A percentile compares a stretch with the other conserved stretches of the same genome.
Conservation (phyloP, 306 rosid species). For the Cicer bijugum region DNA sequence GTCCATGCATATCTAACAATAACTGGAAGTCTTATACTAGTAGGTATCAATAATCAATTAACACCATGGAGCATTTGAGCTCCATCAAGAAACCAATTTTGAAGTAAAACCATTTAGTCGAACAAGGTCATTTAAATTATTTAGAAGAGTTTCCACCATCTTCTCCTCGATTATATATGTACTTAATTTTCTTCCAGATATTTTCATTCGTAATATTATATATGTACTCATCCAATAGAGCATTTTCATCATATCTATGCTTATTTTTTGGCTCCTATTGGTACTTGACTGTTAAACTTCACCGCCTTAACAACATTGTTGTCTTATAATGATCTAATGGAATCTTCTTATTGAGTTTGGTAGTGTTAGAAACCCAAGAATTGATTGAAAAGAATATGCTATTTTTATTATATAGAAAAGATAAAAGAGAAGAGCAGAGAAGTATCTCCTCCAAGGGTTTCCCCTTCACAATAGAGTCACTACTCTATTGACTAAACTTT, state of each 20-base stretch:
- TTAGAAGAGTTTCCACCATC: not conserved
- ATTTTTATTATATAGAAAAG: too few species aligned
- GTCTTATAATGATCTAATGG: not conserved
- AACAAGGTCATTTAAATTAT: not conserved
- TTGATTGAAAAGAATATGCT: too few species aligned
- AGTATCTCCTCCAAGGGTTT: too few species aligned
- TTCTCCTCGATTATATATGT: not conserved
- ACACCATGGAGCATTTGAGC: not conserved
- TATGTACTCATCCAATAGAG: not conserved
- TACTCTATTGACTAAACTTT: too few species aligned
- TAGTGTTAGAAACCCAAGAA: not conserved
- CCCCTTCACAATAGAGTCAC: too few species aligned
- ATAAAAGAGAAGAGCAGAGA: too few species aligned
- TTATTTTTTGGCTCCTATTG: not conserved
- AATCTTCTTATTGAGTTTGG: not conserved
- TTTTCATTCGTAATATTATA: not conserved
- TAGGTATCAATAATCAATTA: conserved; percentile 34
- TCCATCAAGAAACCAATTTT: conserved; percentile 8
- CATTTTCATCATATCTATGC: not conserved
- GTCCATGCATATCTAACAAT: conserved; percentile 18
- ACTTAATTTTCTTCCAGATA: conserved; percentile 5
- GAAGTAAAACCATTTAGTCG: not conserved
- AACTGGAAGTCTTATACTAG: conserved; percentile 15
- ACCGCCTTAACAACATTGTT: not conserved
- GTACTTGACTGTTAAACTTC: not conserved